phyloP scores from a whole-genome alignment of 495 filamentous ascomycete genomes.

The Lineolata rhizophorae region DNA sequence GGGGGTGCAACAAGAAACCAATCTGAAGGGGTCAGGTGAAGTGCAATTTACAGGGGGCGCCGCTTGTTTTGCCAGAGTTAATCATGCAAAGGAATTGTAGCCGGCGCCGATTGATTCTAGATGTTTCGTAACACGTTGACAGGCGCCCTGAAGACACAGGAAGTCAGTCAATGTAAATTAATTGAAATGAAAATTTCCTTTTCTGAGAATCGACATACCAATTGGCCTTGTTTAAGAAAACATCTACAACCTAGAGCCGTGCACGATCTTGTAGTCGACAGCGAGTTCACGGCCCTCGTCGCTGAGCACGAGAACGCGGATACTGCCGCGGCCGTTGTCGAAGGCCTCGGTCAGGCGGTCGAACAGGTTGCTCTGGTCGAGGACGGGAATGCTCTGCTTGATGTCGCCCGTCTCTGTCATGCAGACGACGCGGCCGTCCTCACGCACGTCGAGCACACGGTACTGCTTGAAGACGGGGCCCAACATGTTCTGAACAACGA shows the following conservation, averaged over 20 bases:
- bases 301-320: slow-evolving; percentile 88
- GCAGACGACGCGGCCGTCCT: slow-evolving; percentile 56
- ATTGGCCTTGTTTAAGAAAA: not conserved
- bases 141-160: too few species aligned
- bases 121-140: too few species aligned
- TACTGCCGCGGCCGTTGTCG: slow-evolving; percentile 73
- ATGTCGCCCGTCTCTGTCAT: slow-evolving; percentile 86
- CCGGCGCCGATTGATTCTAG: too few species aligned
- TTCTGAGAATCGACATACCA: too few species aligned
- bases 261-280: slow-evolving; percentile 97
- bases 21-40: too few species aligned
- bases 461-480: slow-evolving; percentile 99
- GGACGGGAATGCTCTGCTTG: slow-evolving; percentile 85
- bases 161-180: too few species aligned
- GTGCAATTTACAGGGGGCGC: too few species aligned
- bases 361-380: slow-evolving; percentile 81
- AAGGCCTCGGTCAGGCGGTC: slow-evolving; percentile 65
- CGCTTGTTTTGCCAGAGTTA: too few species aligned
- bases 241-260: slow-evolving; percentile 43
- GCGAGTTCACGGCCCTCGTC: slow-evolving; percentile 87
- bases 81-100: too few species aligned
- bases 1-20: too few species aligned
- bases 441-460: slow-evolving; percentile 93
- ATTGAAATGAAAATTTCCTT: too few species aligned
- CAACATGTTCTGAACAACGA: slow-evolving; percentile 98